Percentiles rank a stretch among this genome's conserved stretches.
Conservation (phyloP, 192 early-diverging fungal genomes). For the Chytriomyces confervae region DNA sequence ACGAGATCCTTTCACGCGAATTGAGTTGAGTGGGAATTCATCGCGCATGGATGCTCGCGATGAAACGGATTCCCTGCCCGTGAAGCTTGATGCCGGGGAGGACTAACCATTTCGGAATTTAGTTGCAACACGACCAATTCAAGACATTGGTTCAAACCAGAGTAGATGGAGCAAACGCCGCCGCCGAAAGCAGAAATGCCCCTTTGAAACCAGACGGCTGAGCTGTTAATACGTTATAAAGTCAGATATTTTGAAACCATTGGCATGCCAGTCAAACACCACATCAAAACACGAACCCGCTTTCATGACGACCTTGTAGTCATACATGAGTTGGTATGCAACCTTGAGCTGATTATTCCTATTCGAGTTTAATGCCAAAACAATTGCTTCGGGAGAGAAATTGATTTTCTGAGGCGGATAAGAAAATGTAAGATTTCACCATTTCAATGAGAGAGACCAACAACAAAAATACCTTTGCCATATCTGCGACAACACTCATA, state of each 20-base stretch:
- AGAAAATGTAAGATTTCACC: neutral
- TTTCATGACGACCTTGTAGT: constrained; percentile 64
- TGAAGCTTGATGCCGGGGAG: constrained; percentile 54
- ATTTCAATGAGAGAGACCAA: neutral
- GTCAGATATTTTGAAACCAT: neutral
- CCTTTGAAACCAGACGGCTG: constrained; percentile 1
- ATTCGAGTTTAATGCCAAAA: constrained; percentile 77
- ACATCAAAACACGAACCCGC: constrained; percentile 8
- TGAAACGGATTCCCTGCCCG: constrained; percentile 1
- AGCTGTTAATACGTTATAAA: neutral
- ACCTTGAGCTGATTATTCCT: constrained; percentile 96
- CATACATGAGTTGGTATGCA: constrained; percentile 94
- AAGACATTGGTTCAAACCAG: no score
- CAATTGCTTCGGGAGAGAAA: constrained; percentile 69
- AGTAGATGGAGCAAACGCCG: constrained; percentile 5
- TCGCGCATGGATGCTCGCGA: constrained; percentile 29
- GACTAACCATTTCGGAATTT: constrained; percentile 29
- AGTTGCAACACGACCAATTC: no score
- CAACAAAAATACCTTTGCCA: constrained; percentile 63
- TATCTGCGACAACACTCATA: constrained; percentile 78
- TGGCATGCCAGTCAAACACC: neutral
- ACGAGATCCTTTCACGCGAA: constrained; percentile 19
- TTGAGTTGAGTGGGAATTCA: constrained; percentile 18
- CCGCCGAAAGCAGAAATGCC: constrained; percentile 15
- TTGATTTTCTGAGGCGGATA: constrained; percentile 73